Evolutionary conservation across 768 basidiomycete genomes (phyloP), one percentile per base, ranked within the genome.

Genomic region (Mycena indigotica): DNA sequence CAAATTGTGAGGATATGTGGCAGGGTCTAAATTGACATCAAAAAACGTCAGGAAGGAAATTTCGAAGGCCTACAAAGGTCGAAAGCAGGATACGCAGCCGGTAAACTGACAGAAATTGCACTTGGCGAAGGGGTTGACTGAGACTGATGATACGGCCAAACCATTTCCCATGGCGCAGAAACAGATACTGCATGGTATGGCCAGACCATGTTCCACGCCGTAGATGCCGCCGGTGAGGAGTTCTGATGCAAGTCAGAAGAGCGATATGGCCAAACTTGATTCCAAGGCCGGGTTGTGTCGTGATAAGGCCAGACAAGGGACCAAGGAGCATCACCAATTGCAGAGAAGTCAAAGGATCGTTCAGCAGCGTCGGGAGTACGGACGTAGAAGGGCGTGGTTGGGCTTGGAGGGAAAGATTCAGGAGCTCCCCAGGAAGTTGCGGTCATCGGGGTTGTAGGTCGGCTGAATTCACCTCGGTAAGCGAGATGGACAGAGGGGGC

Each of bases 381-480:
- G 10, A 77, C 69, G 50, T 72, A 68, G 55, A 68, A 73, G 6
- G 72, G 70, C 6, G 75, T 72, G 17, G 61, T 52, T 10, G 77
- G 75, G 49, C 72, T 76, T 6, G 75, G 67, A 56, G 77, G 76
- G 66, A 72, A 80, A 6, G 75, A 77, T 26, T 73, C 65, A 10
- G 79, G 79, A 16, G 77, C 75, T 45, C 80, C 83, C 82, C 82
- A 83, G 15, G 74, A 75, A 3, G 82, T 81, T 16, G 79, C 70
- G 15, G 76, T 80, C 28, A 69, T 69, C 10, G 76, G 79, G 25
- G 79, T 81, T 17, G 67, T 65, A 3, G 83, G 83, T 6, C 69
- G 64, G 55, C 79, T 79, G 28, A 78, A 78, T 16, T 77, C 50
- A 32, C 71, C 67, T 38, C 85, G 72, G 53, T 70, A 66, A 6